Evolutionary conservation across 257 asterid species (phyloP), one percentile per base, ranked within the genome.

Genomic region (Asclepias syriaca): DNA sequence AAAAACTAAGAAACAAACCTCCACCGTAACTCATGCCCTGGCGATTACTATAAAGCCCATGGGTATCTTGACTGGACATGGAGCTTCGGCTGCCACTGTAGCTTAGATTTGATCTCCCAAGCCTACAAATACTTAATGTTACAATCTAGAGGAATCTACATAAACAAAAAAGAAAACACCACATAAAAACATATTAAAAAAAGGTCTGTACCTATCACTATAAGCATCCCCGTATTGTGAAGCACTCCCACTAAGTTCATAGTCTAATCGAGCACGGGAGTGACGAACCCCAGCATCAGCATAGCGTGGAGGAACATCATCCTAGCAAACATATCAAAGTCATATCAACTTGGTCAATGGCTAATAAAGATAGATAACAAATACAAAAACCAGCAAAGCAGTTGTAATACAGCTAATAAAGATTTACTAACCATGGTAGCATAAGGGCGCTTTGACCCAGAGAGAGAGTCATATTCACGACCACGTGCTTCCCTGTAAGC

Each of bases 391-490:
- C 49, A 51, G 39, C 5, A 64, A 14, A 65, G 24, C 43, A 49
- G 60, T 27, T 22, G 46, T 22, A 32, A 32, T 19, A 8, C 1
- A 51, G 46, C 50, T 4, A 57, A 32, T 12, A 45, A 73, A 53
- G 3, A 64, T 56, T 34, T 69, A 80, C 73, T 66, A 54, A 84
- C 98, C 96, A 95, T 46, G 37, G 94, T 80, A 72, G 91, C 46
- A 74, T 90, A 95, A 43, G 98, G 81, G 59, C 98, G 98, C 80
- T 95, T 95, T 71, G 99, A 87, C 54, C 99, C 99, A 74, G 97
- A 77, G 59, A 87, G 60, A 43, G 96, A 71, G 49, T 84, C 96
- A 65, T 87, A 95, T 69, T 95, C 97, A 37, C 87, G 89, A 24
- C 85, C 90, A 48, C 92, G 94, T 8, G 78, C 85, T 78, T 92